A percentile compares a stretch with the other conserved stretches of the same genome.
Conservation (phyloP, 169 alveolate species). For the Plasmodium malariae region DNA sequence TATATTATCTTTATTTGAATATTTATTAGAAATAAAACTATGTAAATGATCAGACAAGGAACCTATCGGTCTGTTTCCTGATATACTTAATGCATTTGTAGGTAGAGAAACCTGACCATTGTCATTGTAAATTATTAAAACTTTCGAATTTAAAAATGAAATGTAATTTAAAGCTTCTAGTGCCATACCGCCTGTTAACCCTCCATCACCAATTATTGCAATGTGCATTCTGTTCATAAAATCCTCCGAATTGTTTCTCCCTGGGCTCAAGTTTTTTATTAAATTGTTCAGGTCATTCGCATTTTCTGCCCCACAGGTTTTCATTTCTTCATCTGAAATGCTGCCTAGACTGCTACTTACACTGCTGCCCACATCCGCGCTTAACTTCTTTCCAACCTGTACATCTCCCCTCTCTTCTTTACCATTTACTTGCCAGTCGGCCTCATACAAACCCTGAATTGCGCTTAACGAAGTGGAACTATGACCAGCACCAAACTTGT, state of each 20-base stretch:
- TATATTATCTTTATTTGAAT: constrained; percentile 7
- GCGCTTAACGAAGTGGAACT: constrained; percentile 91
- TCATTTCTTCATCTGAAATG: constrained; percentile 3
- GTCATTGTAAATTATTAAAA: constrained; percentile 90
- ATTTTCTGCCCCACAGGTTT: constrained; percentile 37
- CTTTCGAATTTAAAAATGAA: constrained; percentile 85
- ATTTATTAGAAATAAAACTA: constrained; percentile 28
- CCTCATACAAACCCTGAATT: constrained; percentile 87
- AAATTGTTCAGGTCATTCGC: no score
- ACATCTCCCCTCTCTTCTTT: not conserved
- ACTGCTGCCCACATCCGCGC: no score
- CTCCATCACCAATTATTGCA: constrained; percentile 92
- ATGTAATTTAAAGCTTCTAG: constrained; percentile 89
- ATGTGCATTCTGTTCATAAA: constrained; percentile 78
- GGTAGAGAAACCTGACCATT: constrained; percentile 90
- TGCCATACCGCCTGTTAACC: constrained; percentile 93
- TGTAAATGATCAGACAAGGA: constrained; percentile 73
- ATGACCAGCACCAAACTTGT: constrained; percentile 93
- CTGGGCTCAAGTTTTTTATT: no score
- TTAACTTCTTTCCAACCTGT: no score
- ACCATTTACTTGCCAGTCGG: constrained; percentile 49
- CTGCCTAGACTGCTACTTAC: constrained; percentile 31
- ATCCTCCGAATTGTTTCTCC: constrained; percentile 1
- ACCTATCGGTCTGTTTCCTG: constrained; percentile 79
- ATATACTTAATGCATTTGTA: constrained; percentile 82